Conservation (phyloP, 108 stramenopile species). For the Nitzschia sp. region DNA sequence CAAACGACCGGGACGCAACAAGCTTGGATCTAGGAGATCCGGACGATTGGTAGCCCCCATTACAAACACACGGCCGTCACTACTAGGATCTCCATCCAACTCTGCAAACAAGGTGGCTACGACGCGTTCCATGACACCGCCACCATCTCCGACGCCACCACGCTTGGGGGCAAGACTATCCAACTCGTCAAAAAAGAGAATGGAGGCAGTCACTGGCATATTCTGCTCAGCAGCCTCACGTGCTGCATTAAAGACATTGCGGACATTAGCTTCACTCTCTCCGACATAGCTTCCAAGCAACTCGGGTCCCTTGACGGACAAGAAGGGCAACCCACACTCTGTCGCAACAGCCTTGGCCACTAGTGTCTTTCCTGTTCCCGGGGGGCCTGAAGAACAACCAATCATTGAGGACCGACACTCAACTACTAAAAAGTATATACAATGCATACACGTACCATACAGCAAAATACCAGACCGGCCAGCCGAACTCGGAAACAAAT, state of each 20-base stretch:
- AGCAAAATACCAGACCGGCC: constrained; percentile 88
- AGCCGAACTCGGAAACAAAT: constrained; percentile 79
- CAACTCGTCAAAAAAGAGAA: constrained; percentile 96
- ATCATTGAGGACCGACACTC: no score
- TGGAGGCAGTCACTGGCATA: constrained; percentile 43
- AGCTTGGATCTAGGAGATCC: constrained; percentile 91
- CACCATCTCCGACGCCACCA: constrained; percentile 81
- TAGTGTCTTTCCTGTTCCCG: constrained; percentile 96
- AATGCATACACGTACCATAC: constrained; percentile 47
- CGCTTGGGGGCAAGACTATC: constrained; percentile 94
- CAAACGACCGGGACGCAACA: constrained; percentile 96
- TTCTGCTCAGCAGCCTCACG: constrained; percentile 53
- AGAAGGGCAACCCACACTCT: constrained; percentile 94
- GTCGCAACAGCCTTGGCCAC: constrained; percentile 99
- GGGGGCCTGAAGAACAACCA: constrained; percentile 34
- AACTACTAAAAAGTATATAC: constrained; percentile 9
- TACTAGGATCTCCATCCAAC: constrained; percentile 59
- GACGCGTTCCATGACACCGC: constrained; percentile 95
- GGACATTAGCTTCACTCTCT: constrained; percentile 95
- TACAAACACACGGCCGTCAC: constrained; percentile 70
- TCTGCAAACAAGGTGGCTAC: constrained; percentile 89
- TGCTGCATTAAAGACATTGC: constrained; percentile 79
- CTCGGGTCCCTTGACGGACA: constrained; percentile 93
- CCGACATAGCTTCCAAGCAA: constrained; percentile 96
- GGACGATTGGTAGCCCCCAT: constrained; percentile 99